These are phyloP conservation scores for Carex littledalei DNA, from an alignment of 176 grass and related monocot genomes.

Conservation along the genomic window DNA sequence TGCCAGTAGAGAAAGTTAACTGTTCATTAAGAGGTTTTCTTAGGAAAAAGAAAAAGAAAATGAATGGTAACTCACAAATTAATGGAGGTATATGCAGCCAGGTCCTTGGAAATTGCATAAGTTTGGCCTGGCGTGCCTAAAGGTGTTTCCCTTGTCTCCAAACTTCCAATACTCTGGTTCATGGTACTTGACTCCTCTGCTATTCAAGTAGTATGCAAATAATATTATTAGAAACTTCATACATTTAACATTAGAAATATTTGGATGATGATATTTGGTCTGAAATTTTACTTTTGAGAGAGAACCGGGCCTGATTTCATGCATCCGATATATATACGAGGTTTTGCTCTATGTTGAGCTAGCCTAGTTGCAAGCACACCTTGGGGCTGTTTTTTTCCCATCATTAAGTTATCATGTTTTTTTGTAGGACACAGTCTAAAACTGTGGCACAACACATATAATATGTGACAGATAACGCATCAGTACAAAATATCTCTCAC, in stretches of 20 bases:
- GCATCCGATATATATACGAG: constrained; percentile 85
- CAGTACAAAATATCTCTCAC: too few relatives aligned
- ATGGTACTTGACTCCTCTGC: constrained; percentile 84
- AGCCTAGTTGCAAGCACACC: constrained; percentile 61
- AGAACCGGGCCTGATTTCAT: constrained; percentile 94
- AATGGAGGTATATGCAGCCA: constrained; percentile 80
- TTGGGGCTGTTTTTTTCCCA: too few relatives aligned
- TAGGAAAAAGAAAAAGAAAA: not conserved
- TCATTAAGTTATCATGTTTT: too few relatives aligned
- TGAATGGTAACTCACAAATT: constrained; percentile 42
- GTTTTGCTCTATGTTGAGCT: constrained; percentile 45
- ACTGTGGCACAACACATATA: too few relatives aligned
- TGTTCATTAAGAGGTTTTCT: not conserved
- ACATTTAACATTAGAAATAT: not conserved
- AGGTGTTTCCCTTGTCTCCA: constrained; percentile 79
- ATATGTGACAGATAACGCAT: too few relatives aligned
- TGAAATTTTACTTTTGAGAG: constrained; percentile 49
- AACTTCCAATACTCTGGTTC: constrained; percentile 99
- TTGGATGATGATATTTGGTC: not conserved
- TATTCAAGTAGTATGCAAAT: not conserved
- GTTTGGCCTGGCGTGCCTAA: constrained; percentile 95
- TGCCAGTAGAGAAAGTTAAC: not conserved
- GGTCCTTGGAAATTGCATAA: constrained; percentile 90
- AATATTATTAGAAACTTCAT: not conserved
- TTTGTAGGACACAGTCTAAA: too few relatives aligned